These are phyloP conservation scores for Acrocalymma vagum DNA, from an alignment of 2,329 filamentous ascomycete species.

Conservation along the genomic window DNA sequence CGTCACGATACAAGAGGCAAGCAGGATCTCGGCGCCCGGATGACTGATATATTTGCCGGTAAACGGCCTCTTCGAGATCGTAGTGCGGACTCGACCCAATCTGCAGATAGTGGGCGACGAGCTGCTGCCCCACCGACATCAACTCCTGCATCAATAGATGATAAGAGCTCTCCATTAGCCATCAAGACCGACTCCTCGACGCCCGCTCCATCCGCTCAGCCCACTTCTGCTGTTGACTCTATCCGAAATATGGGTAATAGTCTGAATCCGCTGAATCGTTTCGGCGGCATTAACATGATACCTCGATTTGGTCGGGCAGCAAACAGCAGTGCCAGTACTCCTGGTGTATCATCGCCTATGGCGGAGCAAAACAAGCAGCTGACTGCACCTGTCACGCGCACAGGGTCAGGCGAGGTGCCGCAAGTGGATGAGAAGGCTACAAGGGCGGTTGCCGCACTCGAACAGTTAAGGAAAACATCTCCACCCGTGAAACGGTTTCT, in stretches of 20 bases:
- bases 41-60: slow-evolving; percentile 76
- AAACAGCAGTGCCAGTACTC: slow-evolving; percentile 50
- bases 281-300: slow-evolving; percentile 77
- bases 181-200: slow-evolving; percentile 38
- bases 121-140: slow-evolving; percentile 55
- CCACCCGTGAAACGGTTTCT: slow-evolving; percentile 58
- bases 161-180: slow-evolving; percentile 30
- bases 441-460: slow-evolving; percentile 54
- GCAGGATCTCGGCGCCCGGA: slow-evolving; percentile 61
- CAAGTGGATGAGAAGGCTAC: slow-evolving; percentile 41
- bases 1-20: slow-evolving; percentile 30
- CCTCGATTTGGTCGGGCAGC: slow-evolving; percentile 74
- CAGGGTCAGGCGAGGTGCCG: slow-evolving; percentile 28
- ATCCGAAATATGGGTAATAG: slow-evolving; percentile 82
- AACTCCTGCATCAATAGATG: slow-evolving; percentile 31
- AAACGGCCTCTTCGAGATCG: slow-evolving; percentile 71
- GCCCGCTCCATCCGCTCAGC: slow-evolving; percentile 25
- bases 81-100: slow-evolving; percentile 77
- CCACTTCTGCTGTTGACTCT: slow-evolving; percentile 76
- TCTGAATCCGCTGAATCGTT: slow-evolving; percentile 82
- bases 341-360: slow-evolving; percentile 50
- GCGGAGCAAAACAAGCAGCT: slow-evolving; percentile 39
- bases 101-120: slow-evolving; percentile 67
- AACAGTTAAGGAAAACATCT: slow-evolving; percentile 53
- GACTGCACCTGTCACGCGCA: slow-evolving; percentile 23